Percentiles rank a stretch among this genome's conserved stretches.
Evolutionary conservation across 78 protist species (phyloP).

Genomic region (Neovahlkampfia damariscottae): DNA sequence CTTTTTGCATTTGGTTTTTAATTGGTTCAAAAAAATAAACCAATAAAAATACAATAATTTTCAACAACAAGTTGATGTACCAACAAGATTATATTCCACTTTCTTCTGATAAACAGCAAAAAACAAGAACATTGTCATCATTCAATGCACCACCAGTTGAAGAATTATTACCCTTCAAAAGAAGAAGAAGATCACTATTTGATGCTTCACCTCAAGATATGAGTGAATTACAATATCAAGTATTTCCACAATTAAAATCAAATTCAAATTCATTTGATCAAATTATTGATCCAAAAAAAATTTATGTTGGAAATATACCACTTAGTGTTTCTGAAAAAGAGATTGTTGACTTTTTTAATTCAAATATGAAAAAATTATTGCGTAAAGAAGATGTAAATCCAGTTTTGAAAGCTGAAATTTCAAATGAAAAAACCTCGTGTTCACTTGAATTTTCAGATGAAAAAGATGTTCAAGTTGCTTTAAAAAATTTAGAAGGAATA

Average conservation of each 20-base stretch:
- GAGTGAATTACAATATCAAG: not conserved
- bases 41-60: too few relatives aligned
- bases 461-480: not conserved
- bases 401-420: not conserved
- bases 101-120: too few relatives aligned
- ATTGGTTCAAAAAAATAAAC: too few relatives aligned
- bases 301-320: not conserved
- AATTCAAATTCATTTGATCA: not conserved
- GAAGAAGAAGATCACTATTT: not conserved
- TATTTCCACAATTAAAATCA: not conserved
- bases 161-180: not conserved
- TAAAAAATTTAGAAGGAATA: not conserved
- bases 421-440: not conserved
- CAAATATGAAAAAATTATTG: not conserved
- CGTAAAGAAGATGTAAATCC: not conserved
- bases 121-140: too few relatives aligned
- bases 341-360: not conserved
- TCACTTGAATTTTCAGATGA: not conserved
- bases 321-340: not conserved
- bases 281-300: not conserved
- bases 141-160: too few relatives aligned
- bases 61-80: too few relatives aligned
- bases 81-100: too few relatives aligned
- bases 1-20: too few relatives aligned
- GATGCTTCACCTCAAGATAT: not conserved